phyloP scores from a whole-genome alignment of 441 rosid genomes.

The Flueggea neowawraea region DNA sequence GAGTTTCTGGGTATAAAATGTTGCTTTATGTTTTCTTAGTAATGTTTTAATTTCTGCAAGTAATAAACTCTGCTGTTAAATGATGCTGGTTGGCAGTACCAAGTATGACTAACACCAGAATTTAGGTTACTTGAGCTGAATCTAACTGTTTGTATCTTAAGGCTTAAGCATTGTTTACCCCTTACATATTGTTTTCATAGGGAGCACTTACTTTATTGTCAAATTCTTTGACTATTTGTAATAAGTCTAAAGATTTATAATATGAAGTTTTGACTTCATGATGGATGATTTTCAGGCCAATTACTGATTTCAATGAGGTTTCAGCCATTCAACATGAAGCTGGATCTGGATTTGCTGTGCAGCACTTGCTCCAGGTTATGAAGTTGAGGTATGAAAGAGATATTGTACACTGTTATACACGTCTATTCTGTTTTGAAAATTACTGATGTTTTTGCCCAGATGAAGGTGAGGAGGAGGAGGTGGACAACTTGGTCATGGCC shows the following conservation, averaged over 20 bases:
- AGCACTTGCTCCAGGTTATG: constrained; percentile 1
- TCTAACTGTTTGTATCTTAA: too few relatives aligned
- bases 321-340: too few relatives aligned
- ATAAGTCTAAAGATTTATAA: background rate
- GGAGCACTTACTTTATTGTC: background rate
- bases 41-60: too few relatives aligned
- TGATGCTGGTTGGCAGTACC: too few relatives aligned
- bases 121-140: too few relatives aligned
- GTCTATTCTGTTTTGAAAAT: constrained; percentile 1
- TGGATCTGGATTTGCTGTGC: constrained; percentile 4
- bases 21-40: too few relatives aligned
- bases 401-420: too few relatives aligned
- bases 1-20: too few relatives aligned
- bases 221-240: background rate
- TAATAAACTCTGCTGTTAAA: too few relatives aligned
- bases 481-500: constrained; percentile 94
- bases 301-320: constrained; percentile 84
- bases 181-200: too few relatives aligned
- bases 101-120: too few relatives aligned
- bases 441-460: constrained; percentile 35
- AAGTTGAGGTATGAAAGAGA: background rate
- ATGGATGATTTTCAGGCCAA: constrained; percentile 49
- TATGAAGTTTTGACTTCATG: constrained; percentile 13
- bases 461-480: constrained; percentile 74
- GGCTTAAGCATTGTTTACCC: too few relatives aligned